Evolutionary conservation across 495 filamentous ascomycete genomes (phyloP).

Genomic region (Podospora comata): DNA sequence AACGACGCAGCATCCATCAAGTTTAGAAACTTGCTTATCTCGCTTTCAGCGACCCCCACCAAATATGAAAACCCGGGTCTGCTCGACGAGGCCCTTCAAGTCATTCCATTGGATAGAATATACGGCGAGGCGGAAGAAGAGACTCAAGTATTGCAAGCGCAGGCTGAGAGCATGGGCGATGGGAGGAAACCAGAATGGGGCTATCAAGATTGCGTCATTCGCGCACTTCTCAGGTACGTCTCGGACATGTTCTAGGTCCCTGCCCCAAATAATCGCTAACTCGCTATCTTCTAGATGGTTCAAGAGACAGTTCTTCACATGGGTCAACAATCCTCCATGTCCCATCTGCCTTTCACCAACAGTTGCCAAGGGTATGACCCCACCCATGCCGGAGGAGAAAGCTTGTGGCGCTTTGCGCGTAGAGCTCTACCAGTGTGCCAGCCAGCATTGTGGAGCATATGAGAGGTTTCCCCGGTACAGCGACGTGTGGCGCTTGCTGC

Average conservation of each 20-base stretch:
- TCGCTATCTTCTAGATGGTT: constrained; percentile 69
- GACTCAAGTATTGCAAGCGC: constrained; percentile 75
- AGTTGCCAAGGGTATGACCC: constrained; percentile 71
- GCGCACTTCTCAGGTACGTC: constrained; percentile 74
- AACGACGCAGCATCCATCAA: constrained; percentile 70
- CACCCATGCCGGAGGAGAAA: constrained; percentile 81
- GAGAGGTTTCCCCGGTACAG: constrained; percentile 94
- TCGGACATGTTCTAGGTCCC: neutral
- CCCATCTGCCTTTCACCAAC: constrained; percentile 78
- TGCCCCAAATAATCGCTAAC: neutral
- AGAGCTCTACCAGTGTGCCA: constrained; percentile 84
- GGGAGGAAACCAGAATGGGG: constrained; percentile 86
- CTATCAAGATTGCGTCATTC: constrained; percentile 96
- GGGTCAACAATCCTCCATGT: constrained; percentile 93
- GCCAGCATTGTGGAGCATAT: constrained; percentile 62
- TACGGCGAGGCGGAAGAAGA: constrained; percentile 95
- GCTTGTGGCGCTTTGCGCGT: constrained; percentile 83
- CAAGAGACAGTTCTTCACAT: constrained; percentile 89
- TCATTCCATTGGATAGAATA: constrained; percentile 86
- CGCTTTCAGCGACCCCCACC: constrained; percentile 76
- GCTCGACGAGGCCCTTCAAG: constrained; percentile 83
- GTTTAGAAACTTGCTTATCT: constrained; percentile 78
- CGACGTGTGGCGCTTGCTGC: constrained; percentile 90
- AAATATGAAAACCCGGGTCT: constrained; percentile 97
- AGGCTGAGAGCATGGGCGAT: constrained; percentile 78